Evolutionary conservation across 2,329 filamentous ascomycete genomes (phyloP).

Genomic region (Ophiostoma perfectum): DNA sequence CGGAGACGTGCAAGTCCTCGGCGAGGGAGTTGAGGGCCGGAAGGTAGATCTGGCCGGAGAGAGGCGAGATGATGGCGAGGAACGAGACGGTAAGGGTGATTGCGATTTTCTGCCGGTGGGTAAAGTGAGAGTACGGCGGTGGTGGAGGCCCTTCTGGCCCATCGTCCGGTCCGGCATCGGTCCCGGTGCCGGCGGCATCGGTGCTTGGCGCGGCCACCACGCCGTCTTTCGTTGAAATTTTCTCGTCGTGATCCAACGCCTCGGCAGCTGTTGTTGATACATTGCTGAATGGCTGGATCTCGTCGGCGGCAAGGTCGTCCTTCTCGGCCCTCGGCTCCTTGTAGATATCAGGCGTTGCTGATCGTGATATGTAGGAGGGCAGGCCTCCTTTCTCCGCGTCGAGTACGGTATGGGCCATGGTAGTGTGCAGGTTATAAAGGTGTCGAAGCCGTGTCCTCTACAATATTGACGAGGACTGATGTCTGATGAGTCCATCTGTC

Average conservation of each 20-base stretch:
- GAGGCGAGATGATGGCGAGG: constrained; percentile 41
- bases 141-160: background rate
- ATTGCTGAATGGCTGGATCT: background rate
- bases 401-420: background rate
- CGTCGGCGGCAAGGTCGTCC: background rate
- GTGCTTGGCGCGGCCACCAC: constrained; percentile 13
- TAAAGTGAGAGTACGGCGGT: background rate
- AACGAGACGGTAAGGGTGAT: constrained; percentile 37
- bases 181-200: background rate
- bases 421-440: background rate
- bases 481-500: too few species aligned
- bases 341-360: background rate
- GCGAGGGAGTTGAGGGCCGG: constrained; percentile 43
- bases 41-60: constrained; percentile 46
- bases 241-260: background rate
- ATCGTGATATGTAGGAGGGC: background rate
- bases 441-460: background rate
- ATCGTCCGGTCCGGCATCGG: background rate
- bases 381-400: background rate
- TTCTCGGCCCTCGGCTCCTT: background rate
- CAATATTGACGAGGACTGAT: too few species aligned
- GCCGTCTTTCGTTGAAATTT: constrained; percentile 3
- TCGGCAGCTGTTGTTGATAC: background rate
- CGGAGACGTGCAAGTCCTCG: constrained; percentile 37
- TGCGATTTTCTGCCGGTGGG: constrained; percentile 30